Evolutionary conservation across 208 protist species (phyloP), one percentile per base, ranked within the genome.

Genomic region (Leishmania mexicana): DNA sequence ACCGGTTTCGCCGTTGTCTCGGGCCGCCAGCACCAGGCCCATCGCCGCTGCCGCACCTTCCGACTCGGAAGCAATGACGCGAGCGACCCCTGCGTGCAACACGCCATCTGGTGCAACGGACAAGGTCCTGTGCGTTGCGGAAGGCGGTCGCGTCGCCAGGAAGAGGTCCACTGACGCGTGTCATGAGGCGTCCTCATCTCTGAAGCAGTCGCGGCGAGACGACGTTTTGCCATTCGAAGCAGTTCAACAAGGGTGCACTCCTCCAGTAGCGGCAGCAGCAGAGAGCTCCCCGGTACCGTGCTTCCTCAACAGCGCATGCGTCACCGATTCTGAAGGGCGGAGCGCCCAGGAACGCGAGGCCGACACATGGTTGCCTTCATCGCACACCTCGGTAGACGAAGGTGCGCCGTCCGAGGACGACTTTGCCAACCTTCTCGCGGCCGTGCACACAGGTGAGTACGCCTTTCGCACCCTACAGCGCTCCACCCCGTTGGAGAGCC

Each of bases 391-490:
- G 19, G 51, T 31, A 19, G 53, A 53, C 35, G 53, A 78, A 24
- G 21, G 67, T 13, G 53, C 38, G 40, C 70, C 72, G 54, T 72
- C 81, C 31, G 75, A 74, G 38, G 45, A 35, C 38, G 51, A 75
- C 54, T 79, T 84, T 53, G 74, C 49, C 35, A 65, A 47, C 11
- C 70, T 84, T 40, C 75, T 84, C 6, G 57, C 19, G 11, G 58
- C 76, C 60, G 47, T 49, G 31, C 49, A 51, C 80, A 78, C 13
- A 40, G 65, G 49, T 35, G 53, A 65, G 57, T 83, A 75, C 65
- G 87, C 77, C 81, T 80, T 54, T 89, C 89, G 73, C 68, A 80
- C 45, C 53, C 79, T 53, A 19, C 90, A 42, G 78, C 75, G 28
- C 75, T 78, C 4, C 51, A 54, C 11, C 8, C 47, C 42, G 24